phyloP scores from a whole-genome alignment of 768 basidiomycete genomes.

The Mycena pura region DNA sequence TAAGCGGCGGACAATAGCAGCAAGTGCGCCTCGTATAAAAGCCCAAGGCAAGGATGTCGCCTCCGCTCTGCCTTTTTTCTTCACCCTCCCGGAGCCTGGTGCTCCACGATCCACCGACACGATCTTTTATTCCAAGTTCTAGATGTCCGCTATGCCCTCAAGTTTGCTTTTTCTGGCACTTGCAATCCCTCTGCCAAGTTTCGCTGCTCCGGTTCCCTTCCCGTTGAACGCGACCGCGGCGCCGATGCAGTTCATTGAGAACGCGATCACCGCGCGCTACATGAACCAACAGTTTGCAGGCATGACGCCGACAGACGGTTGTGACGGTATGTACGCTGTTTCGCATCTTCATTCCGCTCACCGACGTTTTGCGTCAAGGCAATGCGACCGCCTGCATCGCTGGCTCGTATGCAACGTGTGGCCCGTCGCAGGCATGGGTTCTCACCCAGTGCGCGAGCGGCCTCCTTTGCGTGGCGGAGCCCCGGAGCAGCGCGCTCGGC shows the following conservation, averaged over 20 bases:
- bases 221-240: conserved; percentile 13
- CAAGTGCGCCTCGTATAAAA: too few species aligned
- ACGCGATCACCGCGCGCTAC: conserved; percentile 57
- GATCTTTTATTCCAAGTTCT: background rate
- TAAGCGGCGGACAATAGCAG: too few species aligned
- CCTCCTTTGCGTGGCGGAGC: conserved; percentile 50
- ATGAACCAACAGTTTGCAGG: conserved; percentile 55
- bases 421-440: conserved; percentile 24
- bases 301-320: conserved; percentile 51
- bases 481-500: conserved; percentile 54
- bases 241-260: conserved; percentile 33
- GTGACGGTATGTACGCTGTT: conserved; percentile 45
- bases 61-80: background rate
- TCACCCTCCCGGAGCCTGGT: conserved; percentile 8
- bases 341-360: background rate
- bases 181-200: conserved; percentile 5
- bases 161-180: background rate
- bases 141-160: conserved; percentile 10
- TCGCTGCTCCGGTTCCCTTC: conserved; percentile 8
- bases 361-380: background rate
- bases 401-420: conserved; percentile 28
- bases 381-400: conserved; percentile 12
- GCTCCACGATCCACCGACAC: conserved; percentile 23
- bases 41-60: too few species aligned
- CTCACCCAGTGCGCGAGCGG: conserved; percentile 20